A percentile compares a stretch with the other conserved stretches of the same genome.
phyloP scores from a whole-genome alignment of 192 early-diverging fungal genomes.

The Coemansia umbellata region DNA sequence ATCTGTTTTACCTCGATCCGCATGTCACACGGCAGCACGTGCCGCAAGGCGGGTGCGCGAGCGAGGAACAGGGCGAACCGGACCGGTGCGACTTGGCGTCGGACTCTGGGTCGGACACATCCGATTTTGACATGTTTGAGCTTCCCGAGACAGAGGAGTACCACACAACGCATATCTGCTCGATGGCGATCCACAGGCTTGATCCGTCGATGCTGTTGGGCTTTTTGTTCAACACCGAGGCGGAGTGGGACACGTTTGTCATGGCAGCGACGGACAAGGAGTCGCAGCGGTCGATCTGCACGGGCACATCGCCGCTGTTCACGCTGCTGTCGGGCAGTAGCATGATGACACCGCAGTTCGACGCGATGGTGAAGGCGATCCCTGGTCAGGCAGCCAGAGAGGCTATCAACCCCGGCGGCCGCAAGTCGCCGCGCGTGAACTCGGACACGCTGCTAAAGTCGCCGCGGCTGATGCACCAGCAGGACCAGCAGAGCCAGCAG shows the following conservation, averaged over 20 bases:
- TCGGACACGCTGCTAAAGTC: constrained; percentile 40
- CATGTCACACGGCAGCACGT: constrained; percentile 49
- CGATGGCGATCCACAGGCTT: constrained; percentile 42
- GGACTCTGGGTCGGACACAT: constrained; percentile 41
- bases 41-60: constrained; percentile 21
- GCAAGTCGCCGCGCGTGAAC: constrained; percentile 46
- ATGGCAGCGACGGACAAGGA: constrained; percentile 47
- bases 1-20: constrained; percentile 52
- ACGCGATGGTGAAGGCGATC: constrained; percentile 28
- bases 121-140: constrained; percentile 45
- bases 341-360: constrained; percentile 49
- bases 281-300: constrained; percentile 51
- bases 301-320: constrained; percentile 49
- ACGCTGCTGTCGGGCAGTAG: constrained; percentile 48
- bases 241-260: constrained; percentile 50
- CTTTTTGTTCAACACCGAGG: constrained; percentile 48
- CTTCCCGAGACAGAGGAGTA: constrained; percentile 35
- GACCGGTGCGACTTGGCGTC: constrained; percentile 5
- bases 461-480: constrained; percentile 18
- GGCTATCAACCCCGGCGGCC: constrained; percentile 11
- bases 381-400: constrained; percentile 22
- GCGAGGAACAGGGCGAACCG: neutral
- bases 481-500: neutral
- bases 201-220: constrained; percentile 55
- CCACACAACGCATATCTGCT: constrained; percentile 50